phyloP scores from a whole-genome alignment of 371 early-diverging fungal species.

The Phascolomyces articulosus region DNA sequence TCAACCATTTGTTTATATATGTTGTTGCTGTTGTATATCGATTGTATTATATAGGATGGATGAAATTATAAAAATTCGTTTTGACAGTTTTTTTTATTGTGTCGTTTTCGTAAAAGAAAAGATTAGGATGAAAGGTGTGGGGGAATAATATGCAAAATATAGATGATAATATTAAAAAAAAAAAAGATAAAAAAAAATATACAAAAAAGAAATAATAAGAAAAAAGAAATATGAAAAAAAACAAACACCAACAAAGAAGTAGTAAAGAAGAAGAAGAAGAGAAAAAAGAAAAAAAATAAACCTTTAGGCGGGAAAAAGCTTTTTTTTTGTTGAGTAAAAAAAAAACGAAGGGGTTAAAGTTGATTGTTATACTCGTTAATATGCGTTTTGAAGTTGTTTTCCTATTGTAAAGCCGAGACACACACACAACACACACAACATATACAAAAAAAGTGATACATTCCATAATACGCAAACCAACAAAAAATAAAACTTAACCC shows the following conservation, averaged over 20 bases:
- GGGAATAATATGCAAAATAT: conserved; percentile 2
- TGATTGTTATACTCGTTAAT: too few species aligned
- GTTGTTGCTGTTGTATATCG: too few species aligned
- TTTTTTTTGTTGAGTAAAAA: too few species aligned
- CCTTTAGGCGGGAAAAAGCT: neutral
- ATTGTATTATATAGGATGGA: neutral
- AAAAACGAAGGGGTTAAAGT: too few species aligned
- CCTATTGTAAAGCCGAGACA: neutral
- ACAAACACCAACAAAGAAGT: too few species aligned
- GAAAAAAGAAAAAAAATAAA: neutral
- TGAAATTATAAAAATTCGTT: neutral
- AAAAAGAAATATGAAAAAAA: neutral
- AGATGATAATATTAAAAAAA: neutral
- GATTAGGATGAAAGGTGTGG: too few species aligned
- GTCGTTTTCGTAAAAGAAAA: too few species aligned
- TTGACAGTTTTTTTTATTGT: too few species aligned
- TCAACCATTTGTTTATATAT: conserved; percentile 20
- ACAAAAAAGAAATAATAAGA: neutral
- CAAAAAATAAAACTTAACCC: neutral
- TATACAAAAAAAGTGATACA: too few species aligned
- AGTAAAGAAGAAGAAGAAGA: too few species aligned
- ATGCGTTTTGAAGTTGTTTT: too few species aligned
- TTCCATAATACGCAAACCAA: neutral
- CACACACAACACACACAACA: neutral
- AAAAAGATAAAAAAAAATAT: neutral